A percentile compares a stretch with the other conserved stretches of the same genome.
Evolutionary conservation across 2,329 filamentous ascomycete genomes (phyloP).

Genomic region (Clonostachys rhizophaga): DNA sequence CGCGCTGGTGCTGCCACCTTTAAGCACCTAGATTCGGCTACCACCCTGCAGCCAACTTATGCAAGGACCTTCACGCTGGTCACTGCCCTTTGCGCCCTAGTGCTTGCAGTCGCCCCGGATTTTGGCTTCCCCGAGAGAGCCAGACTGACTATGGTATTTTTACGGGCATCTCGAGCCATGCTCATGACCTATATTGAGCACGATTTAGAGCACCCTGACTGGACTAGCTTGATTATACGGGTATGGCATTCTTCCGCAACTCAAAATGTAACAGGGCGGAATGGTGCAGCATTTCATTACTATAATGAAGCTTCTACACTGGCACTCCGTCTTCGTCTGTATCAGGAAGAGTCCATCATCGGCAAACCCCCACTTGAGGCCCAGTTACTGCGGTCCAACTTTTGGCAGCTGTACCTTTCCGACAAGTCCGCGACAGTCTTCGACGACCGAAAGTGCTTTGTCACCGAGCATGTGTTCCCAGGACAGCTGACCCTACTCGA

Average conservation of each 20-base stretch:
- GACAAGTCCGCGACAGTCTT: constrained; percentile 2
- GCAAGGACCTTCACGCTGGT: neutral
- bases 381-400: constrained; percentile 3
- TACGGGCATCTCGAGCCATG: constrained; percentile 5
- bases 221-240: constrained; percentile 2
- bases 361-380: constrained; percentile 1
- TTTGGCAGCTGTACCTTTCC: constrained; percentile 5
- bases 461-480: neutral
- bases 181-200: constrained; percentile 3
- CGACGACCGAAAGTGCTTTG: neutral
- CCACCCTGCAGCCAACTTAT: neutral
- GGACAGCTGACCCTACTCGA: neutral
- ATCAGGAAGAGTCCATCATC: constrained; percentile 1
- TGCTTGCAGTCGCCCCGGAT: neutral
- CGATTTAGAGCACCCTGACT: constrained; percentile 4
- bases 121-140: neutral
- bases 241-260: constrained; percentile 4
- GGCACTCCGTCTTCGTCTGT: constrained; percentile 2
- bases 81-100: neutral
- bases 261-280: constrained; percentile 4
- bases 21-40: neutral
- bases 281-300: constrained; percentile 2
- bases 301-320: constrained; percentile 2
- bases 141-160: neutral
- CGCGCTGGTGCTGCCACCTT: constrained; percentile 1